A percentile compares a stretch with the other conserved stretches of the same genome.
Evolutionary conservation across 1,139 yeast species (phyloP).

Genomic region (Arxiozyma telluris): DNA sequence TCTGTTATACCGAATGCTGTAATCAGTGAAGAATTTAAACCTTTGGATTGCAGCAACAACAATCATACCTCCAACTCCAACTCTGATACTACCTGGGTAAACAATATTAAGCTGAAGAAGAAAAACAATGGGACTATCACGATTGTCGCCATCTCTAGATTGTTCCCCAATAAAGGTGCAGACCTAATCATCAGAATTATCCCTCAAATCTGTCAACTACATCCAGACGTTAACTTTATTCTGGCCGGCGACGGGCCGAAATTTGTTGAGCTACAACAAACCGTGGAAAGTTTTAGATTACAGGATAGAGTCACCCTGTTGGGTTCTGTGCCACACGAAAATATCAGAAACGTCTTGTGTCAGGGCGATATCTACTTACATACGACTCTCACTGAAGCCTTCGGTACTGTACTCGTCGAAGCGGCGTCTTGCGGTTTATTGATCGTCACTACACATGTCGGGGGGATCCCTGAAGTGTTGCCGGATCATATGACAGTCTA

Average conservation of each 20-base stretch:
- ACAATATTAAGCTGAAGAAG: slow-evolving; percentile 1
- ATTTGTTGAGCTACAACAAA: slow-evolving; percentile 85
- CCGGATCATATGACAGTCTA: slow-evolving; percentile 91
- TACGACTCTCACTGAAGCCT: slow-evolving; percentile 92
- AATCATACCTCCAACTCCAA: not conserved
- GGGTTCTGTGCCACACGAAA: slow-evolving; percentile 87
- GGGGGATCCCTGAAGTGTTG: slow-evolving; percentile 95
- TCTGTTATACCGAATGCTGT: slow-evolving; percentile 97
- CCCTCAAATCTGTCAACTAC: slow-evolving; percentile 65
- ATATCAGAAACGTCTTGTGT: slow-evolving; percentile 86
- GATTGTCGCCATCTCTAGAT: slow-evolving; percentile 81
- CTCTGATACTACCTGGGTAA: not conserved
- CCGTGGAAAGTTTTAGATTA: slow-evolving; percentile 77
- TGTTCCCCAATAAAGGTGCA: slow-evolving; percentile 95
- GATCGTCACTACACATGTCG: slow-evolving; percentile 92
- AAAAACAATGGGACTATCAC: slow-evolving; percentile 40
- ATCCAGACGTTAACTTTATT: slow-evolving; percentile 62
- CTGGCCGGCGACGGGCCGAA: slow-evolving; percentile 98
- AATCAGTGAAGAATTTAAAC: slow-evolving; percentile 70
- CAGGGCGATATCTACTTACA: slow-evolving; percentile 91
- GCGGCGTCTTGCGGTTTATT: slow-evolving; percentile 94
- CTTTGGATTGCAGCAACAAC: slow-evolving; percentile 26
- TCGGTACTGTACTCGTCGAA: slow-evolving; percentile 94
- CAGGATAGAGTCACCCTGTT: slow-evolving; percentile 82
- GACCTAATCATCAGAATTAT: slow-evolving; percentile 79